Base-by-base conservation (phyloP, 2,329 filamentous ascomycete genomes). In the Trichoderma endophyticum region DNA sequence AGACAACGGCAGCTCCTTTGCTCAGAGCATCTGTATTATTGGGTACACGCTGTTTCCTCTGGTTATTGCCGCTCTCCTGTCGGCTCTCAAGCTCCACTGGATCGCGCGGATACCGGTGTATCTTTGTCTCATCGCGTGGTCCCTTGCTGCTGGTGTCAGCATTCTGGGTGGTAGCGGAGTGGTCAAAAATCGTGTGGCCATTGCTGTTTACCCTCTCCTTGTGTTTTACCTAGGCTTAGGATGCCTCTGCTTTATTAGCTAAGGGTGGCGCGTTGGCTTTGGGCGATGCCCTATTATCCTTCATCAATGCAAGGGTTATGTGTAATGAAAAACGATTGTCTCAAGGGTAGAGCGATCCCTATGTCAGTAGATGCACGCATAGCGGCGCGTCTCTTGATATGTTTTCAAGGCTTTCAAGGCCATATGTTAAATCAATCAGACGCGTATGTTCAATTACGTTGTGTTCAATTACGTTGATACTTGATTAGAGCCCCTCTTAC, bases 1-100 rank as follows among this genome's bases (percentile, higher is more conserved):
- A 36, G 21, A 24, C 61, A 3, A 39, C 14, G 32, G 65, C 80
- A 98, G 95, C 78, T 98, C 96, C 21, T 99, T 99, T 82, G 96
- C 97, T 79, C 96, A 99, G 82, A 97, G 94, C 72, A 89, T 99
- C 76, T 98, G 95, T 82, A 97, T 99, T 77, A 99, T 99, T 80
- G 96, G 96, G 60, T 99, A 99, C 83, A 99, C 96, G 1, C 89
- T 99, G 71, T 99, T 99, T 84, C 96, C 96, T 2, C 89, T 99
- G 68, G 96, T 98, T 77, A 93, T 99, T 76, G 97, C 97, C 8
- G 91, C 95, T 2, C 84, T 98, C 66, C 89, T 99, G 75, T 97
- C 94, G 71, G 95, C 95, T 1, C 80, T 99, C 36, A 87, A 89
- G 65, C 87, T 98, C 8, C 92, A 91, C 56, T 92, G 90, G 77